phyloP scores from a whole-genome alignment of 306 rosid genomes.

The Cicer chorassanicum region DNA sequence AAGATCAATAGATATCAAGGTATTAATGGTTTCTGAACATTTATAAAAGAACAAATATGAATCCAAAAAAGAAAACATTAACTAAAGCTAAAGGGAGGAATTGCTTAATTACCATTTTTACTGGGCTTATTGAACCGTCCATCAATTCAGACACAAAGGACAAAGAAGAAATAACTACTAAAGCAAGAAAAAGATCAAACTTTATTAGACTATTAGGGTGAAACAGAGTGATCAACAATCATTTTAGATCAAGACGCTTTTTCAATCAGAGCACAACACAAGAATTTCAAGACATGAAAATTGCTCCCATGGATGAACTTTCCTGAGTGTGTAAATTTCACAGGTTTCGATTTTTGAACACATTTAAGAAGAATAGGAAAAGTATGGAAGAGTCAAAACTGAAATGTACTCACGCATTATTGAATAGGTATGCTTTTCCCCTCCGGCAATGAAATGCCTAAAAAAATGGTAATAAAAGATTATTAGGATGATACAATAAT shows the following conservation, averaged over 20 bases:
- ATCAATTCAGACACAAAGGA: background rate
- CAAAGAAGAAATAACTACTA: background rate
- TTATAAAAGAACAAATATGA: background rate
- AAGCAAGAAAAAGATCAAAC: background rate
- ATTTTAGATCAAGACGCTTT: background rate
- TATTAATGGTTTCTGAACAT: constrained; percentile 3
- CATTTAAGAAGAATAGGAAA: background rate
- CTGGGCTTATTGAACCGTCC: background rate
- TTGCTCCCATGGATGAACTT: background rate
- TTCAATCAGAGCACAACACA: constrained; percentile 12
- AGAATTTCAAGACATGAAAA: constrained; percentile 22
- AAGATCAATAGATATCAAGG: background rate
- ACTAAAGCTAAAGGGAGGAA: background rate
- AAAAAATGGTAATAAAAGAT: constrained; percentile 41
- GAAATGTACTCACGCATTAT: constrained; percentile 70
- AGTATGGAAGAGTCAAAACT: too few species aligned
- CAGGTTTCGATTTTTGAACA: background rate
- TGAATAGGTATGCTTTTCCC: constrained; percentile 88
- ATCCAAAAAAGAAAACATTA: background rate
- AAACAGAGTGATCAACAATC: background rate
- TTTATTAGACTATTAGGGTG: background rate
- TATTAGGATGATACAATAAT: constrained; percentile 38
- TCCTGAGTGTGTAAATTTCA: background rate
- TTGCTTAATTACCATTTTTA: background rate
- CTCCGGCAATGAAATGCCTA: constrained; percentile 75